phyloP scores from a whole-genome alignment of 768 basidiomycete genomes.

The Boletus rex-veris region DNA sequence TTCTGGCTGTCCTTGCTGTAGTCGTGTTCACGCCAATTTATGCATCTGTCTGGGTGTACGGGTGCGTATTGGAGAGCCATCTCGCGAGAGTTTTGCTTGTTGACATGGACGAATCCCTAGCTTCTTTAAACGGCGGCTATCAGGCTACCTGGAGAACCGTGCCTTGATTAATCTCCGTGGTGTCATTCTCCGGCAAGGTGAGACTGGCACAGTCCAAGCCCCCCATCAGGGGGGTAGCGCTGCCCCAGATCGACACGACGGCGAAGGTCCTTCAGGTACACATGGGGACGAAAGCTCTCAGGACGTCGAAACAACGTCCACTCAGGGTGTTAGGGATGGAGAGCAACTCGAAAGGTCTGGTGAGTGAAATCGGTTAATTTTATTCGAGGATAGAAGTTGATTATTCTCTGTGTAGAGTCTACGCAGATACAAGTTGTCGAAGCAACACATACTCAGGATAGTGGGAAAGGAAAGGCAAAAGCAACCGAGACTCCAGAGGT shows the following conservation, averaged over 20 bases:
- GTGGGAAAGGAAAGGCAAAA: background rate
- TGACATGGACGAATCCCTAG: slow-evolving; percentile 1
- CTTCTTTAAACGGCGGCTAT: background rate
- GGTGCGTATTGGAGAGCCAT: slow-evolving; percentile 4
- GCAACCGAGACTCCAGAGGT: background rate
- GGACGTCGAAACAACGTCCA: background rate
- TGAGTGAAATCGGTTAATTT: no score
- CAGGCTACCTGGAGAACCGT: slow-evolving; percentile 1
- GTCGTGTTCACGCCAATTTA: slow-evolving; percentile 7
- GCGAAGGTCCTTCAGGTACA: background rate
- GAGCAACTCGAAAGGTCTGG: background rate
- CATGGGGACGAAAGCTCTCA: background rate
- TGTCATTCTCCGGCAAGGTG: no score
- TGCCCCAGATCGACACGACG: background rate
- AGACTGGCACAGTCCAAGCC: no score
- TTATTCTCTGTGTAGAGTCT: no score
- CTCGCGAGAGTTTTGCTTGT: background rate
- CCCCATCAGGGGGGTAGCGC: background rate
- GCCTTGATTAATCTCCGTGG: background rate
- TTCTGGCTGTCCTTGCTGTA: slow-evolving; percentile 11
- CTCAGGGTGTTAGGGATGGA: background rate
- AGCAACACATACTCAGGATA: no score
- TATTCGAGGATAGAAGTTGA: no score
- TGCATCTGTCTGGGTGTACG: background rate
- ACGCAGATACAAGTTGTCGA: no score